A percentile compares a stretch with the other conserved stretches of the same genome.
phyloP scores from a whole-genome alignment of 352 stramenopile genomes.

The Phytophthora litchii region DNA sequence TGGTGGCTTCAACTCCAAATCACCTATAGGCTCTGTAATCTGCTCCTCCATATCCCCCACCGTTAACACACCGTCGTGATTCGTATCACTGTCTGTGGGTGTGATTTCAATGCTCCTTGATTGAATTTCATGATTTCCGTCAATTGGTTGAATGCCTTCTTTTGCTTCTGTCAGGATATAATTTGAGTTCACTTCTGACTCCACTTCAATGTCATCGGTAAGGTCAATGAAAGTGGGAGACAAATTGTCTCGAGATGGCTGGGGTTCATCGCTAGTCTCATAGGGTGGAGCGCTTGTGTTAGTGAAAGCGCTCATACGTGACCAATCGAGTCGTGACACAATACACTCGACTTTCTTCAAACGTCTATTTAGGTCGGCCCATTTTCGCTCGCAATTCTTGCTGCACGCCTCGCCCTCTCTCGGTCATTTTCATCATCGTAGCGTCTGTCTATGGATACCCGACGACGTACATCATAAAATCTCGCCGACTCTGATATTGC shows the following conservation, averaged over 20 bases:
- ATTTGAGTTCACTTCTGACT: background rate
- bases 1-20: conserved; percentile 6
- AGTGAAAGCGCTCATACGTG: background rate
- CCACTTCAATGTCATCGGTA: conserved; percentile 22
- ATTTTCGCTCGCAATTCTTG: conserved; percentile 23
- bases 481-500: background rate
- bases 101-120: conserved; percentile 23
- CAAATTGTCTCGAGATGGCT: background rate
- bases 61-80: background rate
- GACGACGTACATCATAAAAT: conserved; percentile 13
- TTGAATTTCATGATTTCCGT: background rate
- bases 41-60: background rate
- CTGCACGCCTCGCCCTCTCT: background rate
- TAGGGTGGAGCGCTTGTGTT: conserved; percentile 1
- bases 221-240: conserved; percentile 22
- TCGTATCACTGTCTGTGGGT: conserved; percentile 21
- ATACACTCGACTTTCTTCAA: conserved; percentile 25
- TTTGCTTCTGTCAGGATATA: conserved; percentile 1
- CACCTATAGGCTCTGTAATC: background rate
- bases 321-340: conserved; percentile 19
- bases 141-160: background rate
- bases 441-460: background rate
- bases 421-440: conserved; percentile 4
- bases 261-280: background rate
- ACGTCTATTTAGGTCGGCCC: conserved; percentile 16